A percentile compares a stretch with the other conserved stretches of the same genome.
Evolutionary conservation across 768 basidiomycete species (phyloP).

Genomic region (Termitomyces sp.): DNA sequence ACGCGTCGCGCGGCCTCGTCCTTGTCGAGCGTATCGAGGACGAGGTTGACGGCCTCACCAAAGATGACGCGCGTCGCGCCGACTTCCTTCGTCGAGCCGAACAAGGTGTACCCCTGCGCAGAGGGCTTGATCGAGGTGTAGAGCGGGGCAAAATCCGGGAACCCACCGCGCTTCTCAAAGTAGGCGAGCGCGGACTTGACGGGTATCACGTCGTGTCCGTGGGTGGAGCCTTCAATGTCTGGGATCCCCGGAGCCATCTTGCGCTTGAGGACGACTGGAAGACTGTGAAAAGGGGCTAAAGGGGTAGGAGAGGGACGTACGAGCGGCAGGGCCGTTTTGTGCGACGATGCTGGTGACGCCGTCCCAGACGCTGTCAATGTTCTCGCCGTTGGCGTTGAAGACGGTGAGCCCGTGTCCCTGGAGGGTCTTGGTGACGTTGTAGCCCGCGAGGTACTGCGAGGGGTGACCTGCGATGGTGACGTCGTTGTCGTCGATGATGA

Average conservation of each 20-base stretch:
- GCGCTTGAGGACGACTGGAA: conserved; percentile 62
- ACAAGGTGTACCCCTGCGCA: conserved; percentile 50
- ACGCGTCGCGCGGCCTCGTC: conserved; percentile 76
- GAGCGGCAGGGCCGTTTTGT: conserved; percentile 72
- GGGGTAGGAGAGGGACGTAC: conserved; percentile 27
- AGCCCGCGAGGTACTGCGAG: conserved; percentile 80
- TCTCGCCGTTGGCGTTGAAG: conserved; percentile 67
- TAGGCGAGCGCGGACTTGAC: conserved; percentile 77
- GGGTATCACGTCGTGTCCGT: conserved; percentile 84
- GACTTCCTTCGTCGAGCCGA: conserved; percentile 67
- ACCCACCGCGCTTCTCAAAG: conserved; percentile 52
- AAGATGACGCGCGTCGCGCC: conserved; percentile 82
- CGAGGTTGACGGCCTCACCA: conserved; percentile 77
- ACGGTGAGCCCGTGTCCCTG: conserved; percentile 82
- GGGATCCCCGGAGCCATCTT: conserved; percentile 63
- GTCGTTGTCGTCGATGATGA: conserved; percentile 87
- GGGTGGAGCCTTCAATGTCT: conserved; percentile 71
- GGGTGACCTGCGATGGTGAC: conserved; percentile 93
- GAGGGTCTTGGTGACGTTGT: conserved; percentile 63
- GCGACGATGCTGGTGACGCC: conserved; percentile 51
- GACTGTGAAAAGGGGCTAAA: not conserved
- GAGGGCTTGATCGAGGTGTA: conserved; percentile 61
- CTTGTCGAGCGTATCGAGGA: conserved; percentile 68
- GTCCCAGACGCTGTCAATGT: conserved; percentile 72
- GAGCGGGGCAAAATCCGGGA: conserved; percentile 42